Conservation (phyloP, 1,284 basidiomycete species). For the Coniferiporia sulphurascens region DNA sequence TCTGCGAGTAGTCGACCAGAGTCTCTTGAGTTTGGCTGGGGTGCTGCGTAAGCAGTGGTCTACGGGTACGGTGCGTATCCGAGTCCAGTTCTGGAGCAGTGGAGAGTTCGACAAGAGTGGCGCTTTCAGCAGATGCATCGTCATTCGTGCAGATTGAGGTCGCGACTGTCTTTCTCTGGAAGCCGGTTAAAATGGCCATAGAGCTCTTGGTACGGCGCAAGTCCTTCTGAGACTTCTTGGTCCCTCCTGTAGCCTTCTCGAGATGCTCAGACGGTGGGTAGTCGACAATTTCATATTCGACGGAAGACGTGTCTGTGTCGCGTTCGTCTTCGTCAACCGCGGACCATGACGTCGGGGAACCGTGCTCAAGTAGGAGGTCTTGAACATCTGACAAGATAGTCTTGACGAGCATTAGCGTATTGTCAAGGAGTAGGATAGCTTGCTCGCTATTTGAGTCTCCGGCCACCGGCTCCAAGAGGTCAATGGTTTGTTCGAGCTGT, state of each 20-base stretch:
- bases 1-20: slow-evolving; percentile 3
- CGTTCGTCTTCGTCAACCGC: not conserved
- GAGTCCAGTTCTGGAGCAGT: not conserved
- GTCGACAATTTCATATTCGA: slow-evolving; percentile 5
- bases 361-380: not conserved
- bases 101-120: not conserved
- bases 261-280: not conserved
- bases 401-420: slow-evolving; percentile 7
- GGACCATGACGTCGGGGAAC: not conserved
- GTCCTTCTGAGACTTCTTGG: not conserved
- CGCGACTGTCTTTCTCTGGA: not conserved
- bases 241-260: not conserved
- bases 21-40: not conserved
- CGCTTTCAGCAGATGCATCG: not conserved
- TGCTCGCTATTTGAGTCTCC: slow-evolving; percentile 2
- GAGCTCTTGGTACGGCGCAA: not conserved
- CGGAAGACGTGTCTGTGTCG: not conserved
- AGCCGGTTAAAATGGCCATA: not conserved
- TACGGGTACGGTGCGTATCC: not conserved
- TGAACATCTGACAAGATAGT: slow-evolving; percentile 7
- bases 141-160: not conserved
- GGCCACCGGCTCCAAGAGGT: not conserved
- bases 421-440: slow-evolving; percentile 1
- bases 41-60: not conserved
- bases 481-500: slow-evolving; percentile 1